A percentile compares a stretch with the other conserved stretches of the same genome.
phyloP scores from a whole-genome alignment of 352 stramenopile genomes.

The Aphanomyces astaci region DNA sequence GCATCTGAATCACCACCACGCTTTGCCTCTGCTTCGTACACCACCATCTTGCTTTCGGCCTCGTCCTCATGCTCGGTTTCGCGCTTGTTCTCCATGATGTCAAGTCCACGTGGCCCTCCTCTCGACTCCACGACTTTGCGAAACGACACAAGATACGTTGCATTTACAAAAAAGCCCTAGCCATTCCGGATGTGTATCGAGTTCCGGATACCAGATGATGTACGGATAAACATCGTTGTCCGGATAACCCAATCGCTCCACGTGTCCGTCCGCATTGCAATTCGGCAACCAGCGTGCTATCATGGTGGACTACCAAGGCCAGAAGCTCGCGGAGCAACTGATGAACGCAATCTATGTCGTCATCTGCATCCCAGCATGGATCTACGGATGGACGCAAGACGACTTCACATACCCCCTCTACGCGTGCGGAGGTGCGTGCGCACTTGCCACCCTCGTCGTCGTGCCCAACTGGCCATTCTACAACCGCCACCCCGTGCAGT shows the following conservation, averaged over 20 bases:
- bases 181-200: neutral
- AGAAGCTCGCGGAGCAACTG: conserved; percentile 55
- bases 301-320: conserved; percentile 86
- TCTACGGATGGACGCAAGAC: conserved; percentile 77
- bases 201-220: neutral
- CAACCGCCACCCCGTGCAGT: conserved; percentile 79
- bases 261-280: conserved; percentile 3
- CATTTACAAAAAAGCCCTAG: neutral
- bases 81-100: conserved; percentile 17
- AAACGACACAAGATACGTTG: conserved; percentile 16
- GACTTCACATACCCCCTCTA: conserved; percentile 75
- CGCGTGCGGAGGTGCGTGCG: conserved; percentile 54
- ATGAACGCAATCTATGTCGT: conserved; percentile 59
- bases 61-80: conserved; percentile 9
- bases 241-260: neutral
- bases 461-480: conserved; percentile 79
- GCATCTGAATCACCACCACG: conserved; percentile 12
- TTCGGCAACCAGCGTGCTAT: neutral
- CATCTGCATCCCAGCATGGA: conserved; percentile 70
- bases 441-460: conserved; percentile 52
- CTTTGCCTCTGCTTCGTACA: conserved; percentile 5
- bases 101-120: neutral
- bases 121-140: neutral
- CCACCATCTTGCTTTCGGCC: conserved; percentile 4
- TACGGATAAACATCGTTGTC: neutral